Evolutionary conservation across 495 filamentous ascomycete genomes (phyloP), one percentile per base, ranked within the genome.

Genomic region (Penicillium salamii): DNA sequence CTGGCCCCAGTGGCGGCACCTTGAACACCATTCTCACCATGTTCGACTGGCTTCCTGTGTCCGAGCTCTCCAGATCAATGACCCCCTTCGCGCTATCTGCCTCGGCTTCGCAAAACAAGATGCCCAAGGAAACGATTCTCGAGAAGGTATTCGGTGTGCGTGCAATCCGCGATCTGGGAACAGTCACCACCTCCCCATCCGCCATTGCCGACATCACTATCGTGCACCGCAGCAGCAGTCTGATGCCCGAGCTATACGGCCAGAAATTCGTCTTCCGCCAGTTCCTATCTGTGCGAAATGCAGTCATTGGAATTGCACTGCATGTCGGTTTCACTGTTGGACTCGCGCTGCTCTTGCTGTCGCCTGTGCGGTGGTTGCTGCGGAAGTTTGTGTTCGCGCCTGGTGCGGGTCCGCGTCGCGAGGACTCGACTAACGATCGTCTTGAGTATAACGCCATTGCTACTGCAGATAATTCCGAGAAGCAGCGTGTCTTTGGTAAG

Each of bases 191-290:
- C 9, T 85, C 78, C 15, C 60, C 86, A 2, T 76, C 76, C 12
- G 77, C 63, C 12, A 60, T 72, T 3, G 77, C 82, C 0, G 88
- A 96, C 53, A 67, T 77, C 6, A 78, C 82, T 18, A 78, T 86
- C 35, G 84, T 93, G 7, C 79, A 91, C 46, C 83, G 90, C 44
- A 82, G 78, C 32, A 93, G 90, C 84, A 88, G 85, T 3, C 62
- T 96, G 3, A 74, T 90, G 46, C 75, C 81, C 11, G 71, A 77
- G 4, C 68, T 78, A 36, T 93, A 95, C 66, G 90, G 90, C 0
- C 77, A 80, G 4, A 77, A 80, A 3, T 96, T 96, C 65, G 72
- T 76, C 24, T 90, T 86, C 64, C 73, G 70, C 24, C 85, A 91
- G 59, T 89, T 85, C 61, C 72, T 82, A 63, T 78, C 74, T 26